These are phyloP conservation scores for Arthrobotrys musiformis DNA, from an alignment of 2,329 filamentous ascomycete species.

Conservation along the genomic window DNA sequence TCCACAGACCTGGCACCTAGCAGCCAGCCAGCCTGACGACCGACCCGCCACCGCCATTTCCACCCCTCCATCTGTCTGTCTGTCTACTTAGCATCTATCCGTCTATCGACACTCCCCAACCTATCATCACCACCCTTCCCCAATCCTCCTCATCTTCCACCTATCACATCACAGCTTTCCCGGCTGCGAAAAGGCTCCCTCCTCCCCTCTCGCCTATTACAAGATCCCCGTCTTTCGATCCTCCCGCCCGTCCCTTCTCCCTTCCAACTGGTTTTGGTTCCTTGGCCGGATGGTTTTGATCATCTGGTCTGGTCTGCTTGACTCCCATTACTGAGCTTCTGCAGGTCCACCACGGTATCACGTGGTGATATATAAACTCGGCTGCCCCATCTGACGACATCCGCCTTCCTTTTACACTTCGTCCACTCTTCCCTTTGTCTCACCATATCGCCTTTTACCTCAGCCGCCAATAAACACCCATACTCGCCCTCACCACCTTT, in stretches of 20 bases:
- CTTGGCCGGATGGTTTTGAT: constrained; percentile 30
- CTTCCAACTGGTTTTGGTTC: constrained; percentile 3
- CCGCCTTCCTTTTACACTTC: constrained; percentile 53
- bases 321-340: constrained; percentile 56
- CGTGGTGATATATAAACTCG: constrained; percentile 58
- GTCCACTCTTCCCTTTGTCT: constrained; percentile 33
- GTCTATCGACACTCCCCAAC: background rate
- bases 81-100: background rate
- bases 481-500: background rate
- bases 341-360: constrained; percentile 58
- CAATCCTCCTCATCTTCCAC: background rate
- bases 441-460: background rate
- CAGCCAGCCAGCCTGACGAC: constrained; percentile 24
- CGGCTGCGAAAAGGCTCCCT: background rate
- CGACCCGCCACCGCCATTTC: constrained; percentile 34
- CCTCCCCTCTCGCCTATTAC: constrained; percentile 11
- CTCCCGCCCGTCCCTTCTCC: constrained; percentile 22
- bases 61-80: background rate
- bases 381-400: constrained; percentile 57
- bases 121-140: background rate
- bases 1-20: no score
- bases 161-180: background rate
- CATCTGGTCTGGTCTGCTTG: constrained; percentile 17
- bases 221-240: constrained; percentile 8
- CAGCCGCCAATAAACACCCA: background rate